These are phyloP conservation scores for Linnemannia elongata DNA, from an alignment of 192 early-diverging fungal genomes.

Conservation along the genomic window DNA sequence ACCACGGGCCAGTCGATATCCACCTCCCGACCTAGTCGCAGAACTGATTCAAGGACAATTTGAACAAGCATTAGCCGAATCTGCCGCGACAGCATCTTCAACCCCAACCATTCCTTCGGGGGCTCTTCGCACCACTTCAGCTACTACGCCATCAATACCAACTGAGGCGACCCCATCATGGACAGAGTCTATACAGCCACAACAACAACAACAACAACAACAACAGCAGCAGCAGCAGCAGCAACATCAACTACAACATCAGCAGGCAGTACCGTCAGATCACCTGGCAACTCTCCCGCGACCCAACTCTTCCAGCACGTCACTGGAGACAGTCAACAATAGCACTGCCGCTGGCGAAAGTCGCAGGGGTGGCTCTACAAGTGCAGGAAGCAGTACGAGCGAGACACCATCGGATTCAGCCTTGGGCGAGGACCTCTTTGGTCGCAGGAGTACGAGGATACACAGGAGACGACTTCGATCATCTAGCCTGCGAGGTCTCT, in stretches of 20 bases:
- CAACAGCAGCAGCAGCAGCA: not conserved
- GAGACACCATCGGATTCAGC: slow-evolving; percentile 1
- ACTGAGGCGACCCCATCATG: not conserved
- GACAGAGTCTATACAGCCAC: not conserved
- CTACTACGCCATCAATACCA: not conserved
- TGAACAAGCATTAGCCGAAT: slow-evolving; percentile 20
- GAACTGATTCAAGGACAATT: slow-evolving; percentile 28
- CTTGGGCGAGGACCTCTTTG: not conserved
- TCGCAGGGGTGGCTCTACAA: not conserved
- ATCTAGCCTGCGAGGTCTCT: slow-evolving; percentile 22
- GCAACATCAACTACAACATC: not conserved
- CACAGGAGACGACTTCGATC: slow-evolving; percentile 30
- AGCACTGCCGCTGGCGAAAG: slow-evolving; percentile 4
- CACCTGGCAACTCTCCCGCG: not conserved
- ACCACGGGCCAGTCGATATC: slow-evolving; percentile 19
- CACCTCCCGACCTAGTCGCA: slow-evolving; percentile 21
- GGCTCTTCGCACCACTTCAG: not conserved
- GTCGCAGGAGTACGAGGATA: slow-evolving; percentile 10
- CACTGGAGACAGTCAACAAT: slow-evolving; percentile 9
- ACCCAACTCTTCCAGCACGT: slow-evolving; percentile 13
- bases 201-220: not conserved
- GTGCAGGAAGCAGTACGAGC: not conserved
- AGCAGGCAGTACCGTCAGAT: not conserved
- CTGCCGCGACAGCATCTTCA: not conserved
- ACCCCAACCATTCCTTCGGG: not conserved